These are phyloP conservation scores for Hirschfeldia incana DNA, from an alignment of 345 rosid genomes.

Conservation along the genomic window DNA sequence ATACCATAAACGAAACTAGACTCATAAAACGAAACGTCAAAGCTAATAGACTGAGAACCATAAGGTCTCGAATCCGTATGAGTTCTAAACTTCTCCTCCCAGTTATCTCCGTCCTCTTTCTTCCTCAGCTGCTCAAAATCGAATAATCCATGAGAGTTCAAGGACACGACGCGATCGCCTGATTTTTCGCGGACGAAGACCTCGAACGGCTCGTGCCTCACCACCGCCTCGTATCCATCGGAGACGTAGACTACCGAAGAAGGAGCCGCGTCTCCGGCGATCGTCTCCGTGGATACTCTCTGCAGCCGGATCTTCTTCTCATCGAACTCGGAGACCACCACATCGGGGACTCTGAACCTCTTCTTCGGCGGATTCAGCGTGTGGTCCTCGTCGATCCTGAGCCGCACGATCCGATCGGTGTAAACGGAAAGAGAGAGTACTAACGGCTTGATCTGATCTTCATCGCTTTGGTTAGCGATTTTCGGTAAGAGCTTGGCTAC, in stretches of 20 bases:
- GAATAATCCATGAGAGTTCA: conserved; percentile 80
- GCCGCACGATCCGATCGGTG: conserved; percentile 64
- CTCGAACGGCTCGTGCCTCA: conserved; percentile 86
- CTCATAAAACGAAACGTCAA: conserved; percentile 87
- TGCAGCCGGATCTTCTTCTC: conserved; percentile 72
- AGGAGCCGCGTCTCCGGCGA: conserved; percentile 50
- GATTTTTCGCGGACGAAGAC: conserved; percentile 67
- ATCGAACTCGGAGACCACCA: conserved; percentile 62
- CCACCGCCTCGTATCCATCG: conserved; percentile 73
- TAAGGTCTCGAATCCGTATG: conserved; percentile 83
- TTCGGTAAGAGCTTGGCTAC: conserved; percentile 66
- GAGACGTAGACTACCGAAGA: conserved; percentile 69
- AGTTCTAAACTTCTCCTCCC: conserved; percentile 85
- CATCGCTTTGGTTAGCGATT: conserved; percentile 33
- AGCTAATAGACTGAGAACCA: conserved; percentile 94
- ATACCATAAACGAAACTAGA: conserved; percentile 87
- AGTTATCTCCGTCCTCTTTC: conserved; percentile 72
- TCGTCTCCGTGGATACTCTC: conserved; percentile 51
- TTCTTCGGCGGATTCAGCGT: conserved; percentile 54
- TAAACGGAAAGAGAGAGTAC: conserved; percentile 70
- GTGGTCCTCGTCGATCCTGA: conserved; percentile 82
- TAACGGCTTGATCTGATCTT: conserved; percentile 57
- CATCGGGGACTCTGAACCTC: conserved; percentile 89
- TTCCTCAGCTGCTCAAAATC: conserved; percentile 84
- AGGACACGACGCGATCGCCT: conserved; percentile 56